Base-by-base conservation (phyloP, 805 yeast genomes). In the Lipomyces orientalis region DNA sequence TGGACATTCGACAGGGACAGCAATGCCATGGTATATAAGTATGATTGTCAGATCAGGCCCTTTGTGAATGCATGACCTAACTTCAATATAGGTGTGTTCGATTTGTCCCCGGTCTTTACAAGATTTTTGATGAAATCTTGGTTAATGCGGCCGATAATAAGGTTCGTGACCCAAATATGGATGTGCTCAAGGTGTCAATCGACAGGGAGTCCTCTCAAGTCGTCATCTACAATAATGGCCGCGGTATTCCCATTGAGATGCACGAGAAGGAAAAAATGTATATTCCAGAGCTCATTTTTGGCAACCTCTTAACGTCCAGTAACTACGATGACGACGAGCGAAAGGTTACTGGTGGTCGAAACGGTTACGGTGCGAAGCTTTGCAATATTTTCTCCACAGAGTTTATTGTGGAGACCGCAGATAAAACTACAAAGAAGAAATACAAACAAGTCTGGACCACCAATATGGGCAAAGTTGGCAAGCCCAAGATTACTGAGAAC, bases 131-230 rank as follows among this genome's bases (percentile, higher is more conserved):
- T 79, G 99, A 95, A 80, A 93, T 95, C 66, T 82, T 95, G 69
- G 99, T 95, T 63, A 95, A 95, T 78, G 98, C 99, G 5, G 99
- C 99, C 14, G 99, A 95, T 80, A 95, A 95, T 82, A 95, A 95
- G 81, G 94, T 94, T 68, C 87, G 98, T 73, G 99, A 95, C 77
- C 92, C 97, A 0, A 73, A 85, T 9, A 95, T 95, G 99, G 90
- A 87, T 73, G 87, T 85, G 73, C 86, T 95, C 69, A 91, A 87
- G 65, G 98, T 95, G n/a, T 84, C 80, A 52, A 91, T 95, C 65
- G 89, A 91, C 73, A 83, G 88, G 3, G 97, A 89, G 67, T 82
- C 84, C 61, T 92, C 92, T 76, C 75, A 85, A 22, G 90, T 95
- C 56, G 87, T 88, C 65, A 94, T 95, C 4, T 87, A 86, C 81